Base-by-base conservation (phyloP, 2,329 filamentous ascomycete genomes). In the Diaporthe caulivora region DNA sequence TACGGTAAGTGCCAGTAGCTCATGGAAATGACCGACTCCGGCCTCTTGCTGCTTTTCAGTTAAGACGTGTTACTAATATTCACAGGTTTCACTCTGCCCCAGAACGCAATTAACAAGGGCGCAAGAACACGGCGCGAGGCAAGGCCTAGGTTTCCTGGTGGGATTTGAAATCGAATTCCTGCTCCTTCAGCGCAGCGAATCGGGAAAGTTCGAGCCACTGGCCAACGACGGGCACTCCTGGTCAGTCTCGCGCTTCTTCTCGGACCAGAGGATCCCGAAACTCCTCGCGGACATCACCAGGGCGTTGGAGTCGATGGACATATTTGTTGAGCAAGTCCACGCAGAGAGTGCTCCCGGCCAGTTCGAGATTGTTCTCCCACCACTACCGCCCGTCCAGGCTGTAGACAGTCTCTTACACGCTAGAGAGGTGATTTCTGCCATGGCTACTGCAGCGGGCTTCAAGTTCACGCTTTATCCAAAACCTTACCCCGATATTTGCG, bases 81-180 rank as follows among this genome's bases (percentile, higher is more conserved):
- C 84, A 0, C 80, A 82, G 0, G 84, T 90, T 1, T 75, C 77
- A 1, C 75, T 91, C 0, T 97, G 94, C 77, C 94, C 94, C 0
- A 88, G 94, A 71, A 85, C 90, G 54, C 80, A 92, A 72, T 84
- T 97, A 70, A 84, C 89, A 70, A 84, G 82, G 3, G 84, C 91
- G 0, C 79, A 92, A 1, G 83, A 87, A 0, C 82, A 83, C 8
- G 88, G 93, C 0, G 83, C 86, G 15, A 77, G 82, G 2, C 84
- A 89, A 49, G 85, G 86, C 1, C 84, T 94, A 2, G 82, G 86
- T 3, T 90, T 95, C 62, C 85, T 92, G 0, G 82, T 95, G 21
- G 95, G 94, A 0, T 97, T 97, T 76, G 95, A 97, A 81, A 90
- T 97, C 53, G 94, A 97, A 81, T 89, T 97, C 13, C 87, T 94